A percentile compares a stretch with the other conserved stretches of the same genome.
Evolutionary conservation across 1,284 basidiomycete genomes (phyloP).

Genomic region (Trichosporon sp.): DNA sequence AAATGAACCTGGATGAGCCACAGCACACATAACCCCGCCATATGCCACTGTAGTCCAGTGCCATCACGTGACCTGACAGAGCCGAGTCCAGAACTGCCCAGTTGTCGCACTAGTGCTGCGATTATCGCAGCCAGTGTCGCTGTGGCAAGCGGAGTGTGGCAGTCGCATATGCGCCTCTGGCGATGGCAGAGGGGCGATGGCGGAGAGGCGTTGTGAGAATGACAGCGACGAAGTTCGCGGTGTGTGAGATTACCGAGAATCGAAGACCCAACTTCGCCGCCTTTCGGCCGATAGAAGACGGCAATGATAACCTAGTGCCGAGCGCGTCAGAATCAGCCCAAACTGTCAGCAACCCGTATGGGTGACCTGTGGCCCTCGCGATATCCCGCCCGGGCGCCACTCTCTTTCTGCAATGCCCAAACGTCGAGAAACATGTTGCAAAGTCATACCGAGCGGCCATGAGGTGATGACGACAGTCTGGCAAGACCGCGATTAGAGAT

Average conservation of each 20-base stretch:
- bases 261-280: background rate
- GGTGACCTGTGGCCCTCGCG: background rate
- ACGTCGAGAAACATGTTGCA: background rate
- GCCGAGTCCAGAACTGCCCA: too few species aligned
- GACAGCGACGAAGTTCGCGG: background rate
- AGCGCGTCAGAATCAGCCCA: background rate
- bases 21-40: too few species aligned
- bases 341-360: background rate
- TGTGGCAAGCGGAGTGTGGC: background rate
- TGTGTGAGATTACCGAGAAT: background rate
- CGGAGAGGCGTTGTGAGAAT: background rate
- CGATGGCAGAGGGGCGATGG: background rate
- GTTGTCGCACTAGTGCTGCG: background rate
- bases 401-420: background rate
- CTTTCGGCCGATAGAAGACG: background rate
- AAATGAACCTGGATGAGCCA: too few species aligned
- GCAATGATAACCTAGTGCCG: background rate
- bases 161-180: background rate
- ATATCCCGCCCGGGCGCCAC: too few species aligned
- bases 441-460: background rate
- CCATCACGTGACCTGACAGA: too few species aligned
- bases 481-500: background rate
- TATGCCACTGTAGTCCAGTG: too few species aligned
- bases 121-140: background rate
- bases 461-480: background rate